A percentile compares a stretch with the other conserved stretches of the same genome.
phyloP scores from a whole-genome alignment of 345 rosid genomes.

The Microthlaspi erraticum region DNA sequence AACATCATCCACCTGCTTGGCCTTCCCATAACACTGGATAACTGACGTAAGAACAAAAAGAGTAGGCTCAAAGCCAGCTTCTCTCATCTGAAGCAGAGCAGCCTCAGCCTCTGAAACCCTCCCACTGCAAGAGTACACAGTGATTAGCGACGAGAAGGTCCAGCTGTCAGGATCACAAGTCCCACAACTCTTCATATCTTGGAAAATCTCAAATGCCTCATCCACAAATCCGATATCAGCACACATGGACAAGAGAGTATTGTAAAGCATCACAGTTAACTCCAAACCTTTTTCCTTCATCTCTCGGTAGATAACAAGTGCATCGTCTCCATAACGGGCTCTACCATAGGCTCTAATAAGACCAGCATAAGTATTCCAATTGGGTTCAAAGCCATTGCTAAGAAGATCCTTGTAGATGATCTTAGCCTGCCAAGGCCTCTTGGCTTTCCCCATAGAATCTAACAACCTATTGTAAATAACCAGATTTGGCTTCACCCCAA shows the following conservation, averaged over 20 bases:
- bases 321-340: constrained; percentile 81
- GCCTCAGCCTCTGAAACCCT: constrained; percentile 83
- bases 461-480: constrained; percentile 70
- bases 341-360: constrained; percentile 83
- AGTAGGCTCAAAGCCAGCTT: constrained; percentile 81
- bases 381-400: constrained; percentile 64
- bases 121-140: constrained; percentile 78
- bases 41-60: constrained; percentile 86
- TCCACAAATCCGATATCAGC: constrained; percentile 78
- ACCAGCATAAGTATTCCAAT: constrained; percentile 65
- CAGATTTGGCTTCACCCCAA: constrained; percentile 74
- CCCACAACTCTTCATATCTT: constrained; percentile 68
- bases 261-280: constrained; percentile 70
- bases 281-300: constrained; percentile 78
- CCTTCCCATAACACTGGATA: constrained; percentile 94
- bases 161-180: constrained; percentile 82
- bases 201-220: constrained; percentile 72
- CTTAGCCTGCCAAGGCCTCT: constrained; percentile 95
- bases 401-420: constrained; percentile 69
- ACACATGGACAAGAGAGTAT: constrained; percentile 85
- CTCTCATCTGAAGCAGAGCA: constrained; percentile 68
- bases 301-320: constrained; percentile 66
- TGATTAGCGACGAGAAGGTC: constrained; percentile 89
- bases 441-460: constrained; percentile 93
- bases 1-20: constrained; percentile 71